These are phyloP conservation scores for Claviceps maximensis DNA, from an alignment of 2,329 filamentous ascomycete species.

Conservation along the genomic window DNA sequence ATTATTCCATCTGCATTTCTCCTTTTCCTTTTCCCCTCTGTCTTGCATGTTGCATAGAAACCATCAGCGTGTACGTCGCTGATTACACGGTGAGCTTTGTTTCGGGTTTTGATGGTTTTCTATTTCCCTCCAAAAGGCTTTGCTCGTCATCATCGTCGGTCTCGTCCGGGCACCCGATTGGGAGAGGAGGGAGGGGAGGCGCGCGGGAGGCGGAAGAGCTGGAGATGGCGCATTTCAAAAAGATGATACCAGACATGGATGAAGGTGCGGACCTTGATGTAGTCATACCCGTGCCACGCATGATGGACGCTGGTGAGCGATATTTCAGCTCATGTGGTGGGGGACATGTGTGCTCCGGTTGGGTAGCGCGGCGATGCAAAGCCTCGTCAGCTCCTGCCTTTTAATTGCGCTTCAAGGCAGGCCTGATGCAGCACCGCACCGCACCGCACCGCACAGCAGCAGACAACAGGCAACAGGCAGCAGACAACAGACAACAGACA, in stretches of 20 bases:
- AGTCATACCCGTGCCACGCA: not conserved
- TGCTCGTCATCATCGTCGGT: not conserved
- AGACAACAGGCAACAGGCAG: too few species aligned
- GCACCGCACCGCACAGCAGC: too few species aligned
- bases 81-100: not conserved
- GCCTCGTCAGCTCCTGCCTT: slow-evolving; percentile 2
- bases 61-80: not conserved
- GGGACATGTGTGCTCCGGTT: slow-evolving; percentile 1
- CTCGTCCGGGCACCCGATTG: not conserved
- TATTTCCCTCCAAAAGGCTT: not conserved
- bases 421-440: not conserved
- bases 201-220: not conserved
- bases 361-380: slow-evolving; percentile 1
- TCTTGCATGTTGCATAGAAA: not conserved
- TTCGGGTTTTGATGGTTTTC: not conserved
- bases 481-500: too few species aligned
- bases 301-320: not conserved
- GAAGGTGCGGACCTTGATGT: too few species aligned
- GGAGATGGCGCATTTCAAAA: not conserved
- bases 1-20: not conserved
- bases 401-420: not conserved
- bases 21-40: not conserved
- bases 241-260: too few species aligned
- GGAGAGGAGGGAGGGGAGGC: not conserved
- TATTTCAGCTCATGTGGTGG: slow-evolving; percentile 5